A percentile compares a stretch with the other conserved stretches of the same genome.
These are phyloP conservation scores for Phytophthora meadii DNA, from an alignment of 352 stramenopile species.

Conservation along the genomic window DNA sequence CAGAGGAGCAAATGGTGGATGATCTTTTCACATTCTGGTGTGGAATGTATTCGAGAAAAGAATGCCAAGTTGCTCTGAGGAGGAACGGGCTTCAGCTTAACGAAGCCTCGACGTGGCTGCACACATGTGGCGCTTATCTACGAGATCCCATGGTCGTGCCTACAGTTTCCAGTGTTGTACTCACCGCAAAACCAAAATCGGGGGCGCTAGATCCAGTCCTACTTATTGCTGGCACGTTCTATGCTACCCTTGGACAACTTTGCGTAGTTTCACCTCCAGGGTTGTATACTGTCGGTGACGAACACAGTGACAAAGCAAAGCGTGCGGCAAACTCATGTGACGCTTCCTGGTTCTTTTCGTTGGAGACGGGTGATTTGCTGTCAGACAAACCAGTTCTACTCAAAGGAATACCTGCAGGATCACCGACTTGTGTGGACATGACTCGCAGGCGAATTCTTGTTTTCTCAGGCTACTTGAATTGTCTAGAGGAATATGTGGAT, in stretches of 20 bases:
- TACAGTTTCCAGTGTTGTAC: constrained; percentile 39
- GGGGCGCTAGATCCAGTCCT: constrained; percentile 71
- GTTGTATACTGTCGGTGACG: constrained; percentile 49
- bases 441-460: constrained; percentile 60
- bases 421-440: constrained; percentile 65
- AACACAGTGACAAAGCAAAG: constrained; percentile 49
- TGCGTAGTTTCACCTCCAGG: constrained; percentile 74
- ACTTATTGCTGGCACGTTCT: constrained; percentile 78
- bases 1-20: constrained; percentile 43
- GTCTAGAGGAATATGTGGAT: constrained; percentile 65
- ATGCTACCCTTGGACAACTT: constrained; percentile 58
- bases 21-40: constrained; percentile 65
- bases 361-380: constrained; percentile 46
- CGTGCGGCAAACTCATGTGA: constrained; percentile 58
- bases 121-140: constrained; percentile 51
- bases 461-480: constrained; percentile 76
- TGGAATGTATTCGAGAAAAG: constrained; percentile 61
- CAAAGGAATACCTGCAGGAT: constrained; percentile 67
- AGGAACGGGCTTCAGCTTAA: constrained; percentile 52
- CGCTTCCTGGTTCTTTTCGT: constrained; percentile 77
- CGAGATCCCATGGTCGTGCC: constrained; percentile 52
- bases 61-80: constrained; percentile 67
- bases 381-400: constrained; percentile 51
- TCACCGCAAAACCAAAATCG: constrained; percentile 40
- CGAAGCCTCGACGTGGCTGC: constrained; percentile 55